phyloP scores from a whole-genome alignment of 495 filamentous ascomycete genomes.

The Penicillium pancosmium region DNA sequence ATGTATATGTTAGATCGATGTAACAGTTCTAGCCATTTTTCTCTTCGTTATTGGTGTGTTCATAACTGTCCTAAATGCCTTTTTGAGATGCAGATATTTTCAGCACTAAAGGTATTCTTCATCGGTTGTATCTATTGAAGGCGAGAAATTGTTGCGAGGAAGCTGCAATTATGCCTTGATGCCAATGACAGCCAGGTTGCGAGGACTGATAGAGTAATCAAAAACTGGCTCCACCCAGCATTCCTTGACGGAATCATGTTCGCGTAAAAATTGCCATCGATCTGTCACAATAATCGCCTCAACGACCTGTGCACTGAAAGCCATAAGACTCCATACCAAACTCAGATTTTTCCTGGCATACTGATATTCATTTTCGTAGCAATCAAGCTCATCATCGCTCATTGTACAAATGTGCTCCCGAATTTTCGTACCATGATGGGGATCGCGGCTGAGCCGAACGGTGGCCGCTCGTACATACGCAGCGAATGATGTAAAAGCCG shows the following conservation, averaged over 20 bases:
- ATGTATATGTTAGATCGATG: too few species aligned
- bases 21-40: too few species aligned
- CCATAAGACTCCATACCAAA: conserved; percentile 91
- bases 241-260: conserved; percentile 67
- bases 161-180: conserved; percentile 62
- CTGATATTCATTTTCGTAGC: conserved; percentile 65
- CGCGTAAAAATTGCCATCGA: conserved; percentile 84
- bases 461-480: conserved; percentile 82
- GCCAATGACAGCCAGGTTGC: conserved; percentile 91
- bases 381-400: conserved; percentile 70
- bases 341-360: conserved; percentile 78
- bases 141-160: not conserved
- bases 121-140: too few species aligned
- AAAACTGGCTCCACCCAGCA: conserved; percentile 94
- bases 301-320: conserved; percentile 84
- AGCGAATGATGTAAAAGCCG: conserved; percentile 74
- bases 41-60: too few species aligned
- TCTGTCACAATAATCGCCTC: conserved; percentile 92
- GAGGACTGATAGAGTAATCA: conserved; percentile 80
- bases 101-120: too few species aligned
- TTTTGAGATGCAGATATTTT: too few species aligned
- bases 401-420: conserved; percentile 61
- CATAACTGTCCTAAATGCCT: too few species aligned
- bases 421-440: conserved; percentile 58
- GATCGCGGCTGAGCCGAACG: conserved; percentile 65